Evolutionary conservation across 805 yeast species (phyloP).

Genomic region (Ogataea nonfermentans): DNA sequence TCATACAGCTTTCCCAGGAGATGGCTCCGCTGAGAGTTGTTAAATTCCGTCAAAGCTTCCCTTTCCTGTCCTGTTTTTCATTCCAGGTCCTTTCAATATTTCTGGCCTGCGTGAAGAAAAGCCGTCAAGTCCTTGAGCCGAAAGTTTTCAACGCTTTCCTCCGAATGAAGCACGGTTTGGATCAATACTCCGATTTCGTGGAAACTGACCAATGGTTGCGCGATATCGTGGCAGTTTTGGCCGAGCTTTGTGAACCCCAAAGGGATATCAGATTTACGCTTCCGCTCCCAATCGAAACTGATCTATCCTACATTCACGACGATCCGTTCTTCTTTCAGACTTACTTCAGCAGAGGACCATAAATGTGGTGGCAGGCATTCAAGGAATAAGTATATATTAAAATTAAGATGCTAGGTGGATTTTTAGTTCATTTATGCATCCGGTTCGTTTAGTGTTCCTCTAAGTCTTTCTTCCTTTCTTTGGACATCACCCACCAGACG

Average conservation of each 20-base stretch:
- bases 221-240: conserved; percentile 2
- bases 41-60: conserved; percentile 6
- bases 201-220: conserved; percentile 2
- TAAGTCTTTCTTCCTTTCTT: neutral
- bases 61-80: conserved; percentile 11
- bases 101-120: conserved; percentile 5
- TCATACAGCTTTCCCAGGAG: conserved; percentile 1
- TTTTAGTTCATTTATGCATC: too few relatives aligned
- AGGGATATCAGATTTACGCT: neutral
- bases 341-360: neutral
- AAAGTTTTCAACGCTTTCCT: neutral
- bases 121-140: conserved; percentile 1
- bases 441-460: neutral
- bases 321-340: conserved; percentile 10
- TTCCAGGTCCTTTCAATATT: conserved; percentile 9
- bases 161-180: neutral
- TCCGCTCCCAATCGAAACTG: conserved; percentile 8
- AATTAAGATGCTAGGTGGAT: too few relatives aligned
- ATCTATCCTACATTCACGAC: conserved; percentile 3
- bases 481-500: too few relatives aligned
- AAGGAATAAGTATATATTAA: too few relatives aligned
- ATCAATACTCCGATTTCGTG: conserved; percentile 1
- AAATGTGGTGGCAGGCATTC: too few relatives aligned
- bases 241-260: neutral
- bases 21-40: neutral